Evolutionary conservation across 2,329 filamentous ascomycete species (phyloP).

Genomic region (Teratosphaeria zuluensis): DNA sequence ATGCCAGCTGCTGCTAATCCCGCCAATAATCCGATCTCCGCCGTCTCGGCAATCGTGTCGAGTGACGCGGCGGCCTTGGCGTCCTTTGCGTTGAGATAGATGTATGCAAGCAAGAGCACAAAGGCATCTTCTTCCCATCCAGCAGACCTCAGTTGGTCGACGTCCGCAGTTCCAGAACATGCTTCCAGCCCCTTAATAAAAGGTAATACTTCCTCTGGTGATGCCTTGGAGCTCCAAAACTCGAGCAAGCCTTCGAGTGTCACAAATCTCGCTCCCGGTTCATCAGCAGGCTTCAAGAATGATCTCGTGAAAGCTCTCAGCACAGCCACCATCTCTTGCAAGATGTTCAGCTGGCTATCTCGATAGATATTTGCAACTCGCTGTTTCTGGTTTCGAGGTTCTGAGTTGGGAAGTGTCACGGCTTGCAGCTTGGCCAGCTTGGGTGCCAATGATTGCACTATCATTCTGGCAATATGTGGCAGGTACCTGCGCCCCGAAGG

Average conservation of each 20-base stretch:
- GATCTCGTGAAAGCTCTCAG: conserved; percentile 21
- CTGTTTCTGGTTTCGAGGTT: conserved; percentile 30
- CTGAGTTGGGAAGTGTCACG: conserved; percentile 9
- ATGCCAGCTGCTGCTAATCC: neutral
- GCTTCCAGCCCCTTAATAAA: conserved; percentile 26
- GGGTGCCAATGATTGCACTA: conserved; percentile 24
- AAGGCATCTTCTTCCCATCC: conserved; percentile 29
- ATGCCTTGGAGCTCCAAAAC: conserved; percentile 41
- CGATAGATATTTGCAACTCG: conserved; percentile 34
- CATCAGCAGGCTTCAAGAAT: conserved; percentile 6
- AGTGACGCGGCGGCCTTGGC: neutral
- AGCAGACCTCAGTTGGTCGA: conserved; percentile 21
- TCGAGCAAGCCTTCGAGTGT: conserved; percentile 22
- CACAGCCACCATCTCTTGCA: conserved; percentile 18
- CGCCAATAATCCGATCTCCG: neutral
- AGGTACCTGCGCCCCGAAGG: conserved; percentile 21
- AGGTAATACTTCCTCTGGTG: conserved; percentile 1
- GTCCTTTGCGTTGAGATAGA: conserved; percentile 2
- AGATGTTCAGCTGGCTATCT: conserved; percentile 28
- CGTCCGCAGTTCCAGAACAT: conserved; percentile 20
- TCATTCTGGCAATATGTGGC: conserved; percentile 25
- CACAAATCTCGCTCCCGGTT: conserved; percentile 14
- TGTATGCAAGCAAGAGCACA: conserved; percentile 24
- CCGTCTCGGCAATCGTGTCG: neutral
- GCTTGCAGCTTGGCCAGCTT: conserved; percentile 24